Evolutionary conservation across 768 basidiomycete genomes (phyloP).

Genomic region (Pilatotrama ljubarskyi): DNA sequence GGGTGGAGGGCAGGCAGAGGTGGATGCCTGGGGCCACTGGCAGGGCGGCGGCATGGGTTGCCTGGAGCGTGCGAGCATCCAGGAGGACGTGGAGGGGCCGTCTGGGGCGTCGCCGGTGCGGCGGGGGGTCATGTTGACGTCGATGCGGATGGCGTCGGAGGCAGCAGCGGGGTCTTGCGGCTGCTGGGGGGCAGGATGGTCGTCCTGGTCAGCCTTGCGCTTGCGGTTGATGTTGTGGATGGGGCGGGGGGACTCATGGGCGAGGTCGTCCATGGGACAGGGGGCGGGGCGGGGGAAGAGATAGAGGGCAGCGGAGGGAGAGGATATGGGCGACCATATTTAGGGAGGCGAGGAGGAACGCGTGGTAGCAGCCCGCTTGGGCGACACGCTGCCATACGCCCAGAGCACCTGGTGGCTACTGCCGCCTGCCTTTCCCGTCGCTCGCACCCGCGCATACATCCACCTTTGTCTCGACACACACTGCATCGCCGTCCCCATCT

Average conservation of each 20-base stretch:
- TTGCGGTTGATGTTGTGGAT: constrained; percentile 55
- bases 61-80: constrained; percentile 27
- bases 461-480: not conserved
- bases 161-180: constrained; percentile 22
- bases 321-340: constrained; percentile 33
- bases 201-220: constrained; percentile 64
- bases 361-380: constrained; percentile 35
- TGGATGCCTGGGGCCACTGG: constrained; percentile 5
- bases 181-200: constrained; percentile 21
- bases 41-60: constrained; percentile 18
- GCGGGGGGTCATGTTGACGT: constrained; percentile 33
- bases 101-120: constrained; percentile 37
- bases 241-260: constrained; percentile 46
- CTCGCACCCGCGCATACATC: not conserved
- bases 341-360: constrained; percentile 37
- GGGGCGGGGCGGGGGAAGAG: constrained; percentile 30
- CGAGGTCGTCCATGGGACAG: constrained; percentile 59
- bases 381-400: constrained; percentile 25
- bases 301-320: constrained; percentile 24
- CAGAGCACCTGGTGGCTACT: not conserved
- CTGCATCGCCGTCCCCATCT: not conserved
- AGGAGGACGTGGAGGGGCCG: constrained; percentile 40
- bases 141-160: constrained; percentile 39
- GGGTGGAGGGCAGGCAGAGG: constrained; percentile 31
- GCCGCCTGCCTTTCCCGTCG: not conserved